Evolutionary conservation across 345 rosid species (phyloP).

Genomic region (Populus tremula): DNA sequence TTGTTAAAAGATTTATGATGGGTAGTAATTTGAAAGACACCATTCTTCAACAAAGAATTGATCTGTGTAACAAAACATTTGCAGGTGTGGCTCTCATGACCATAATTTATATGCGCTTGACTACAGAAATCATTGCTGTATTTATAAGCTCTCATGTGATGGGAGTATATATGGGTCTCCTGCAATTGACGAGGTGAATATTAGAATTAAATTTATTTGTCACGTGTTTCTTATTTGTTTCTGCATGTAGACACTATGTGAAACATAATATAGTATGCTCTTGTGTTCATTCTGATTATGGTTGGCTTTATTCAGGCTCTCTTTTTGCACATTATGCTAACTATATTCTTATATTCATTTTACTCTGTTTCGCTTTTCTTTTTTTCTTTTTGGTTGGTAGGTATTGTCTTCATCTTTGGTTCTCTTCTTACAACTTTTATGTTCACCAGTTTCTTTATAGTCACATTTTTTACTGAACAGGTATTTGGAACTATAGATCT

Average conservation of each 20-base stretch:
- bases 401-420: not conserved
- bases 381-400: not conserved
- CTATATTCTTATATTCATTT: not conserved
- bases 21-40: not conserved
- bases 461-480: too few relatives aligned
- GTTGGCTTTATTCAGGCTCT: not conserved
- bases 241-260: not conserved
- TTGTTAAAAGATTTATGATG: not conserved
- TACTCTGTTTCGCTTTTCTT: not conserved
- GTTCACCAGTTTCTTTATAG: too few relatives aligned
- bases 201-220: slow-evolving; percentile 1
- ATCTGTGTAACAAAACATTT: not conserved
- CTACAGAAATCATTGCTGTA: slow-evolving; percentile 59
- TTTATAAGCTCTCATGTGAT: slow-evolving; percentile 68
- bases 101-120: slow-evolving; percentile 84
- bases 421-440: not conserved
- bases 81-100: slow-evolving; percentile 97
- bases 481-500: too few relatives aligned
- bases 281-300: not conserved
- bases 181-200: slow-evolving; percentile 73
- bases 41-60: not conserved
- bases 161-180: slow-evolving; percentile 96
- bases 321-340: not conserved
- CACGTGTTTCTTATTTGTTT: not conserved
- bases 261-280: not conserved